Evolutionary conservation across 2,329 filamentous ascomycete species (phyloP).

Genomic region (Xylariaceae sp.): DNA sequence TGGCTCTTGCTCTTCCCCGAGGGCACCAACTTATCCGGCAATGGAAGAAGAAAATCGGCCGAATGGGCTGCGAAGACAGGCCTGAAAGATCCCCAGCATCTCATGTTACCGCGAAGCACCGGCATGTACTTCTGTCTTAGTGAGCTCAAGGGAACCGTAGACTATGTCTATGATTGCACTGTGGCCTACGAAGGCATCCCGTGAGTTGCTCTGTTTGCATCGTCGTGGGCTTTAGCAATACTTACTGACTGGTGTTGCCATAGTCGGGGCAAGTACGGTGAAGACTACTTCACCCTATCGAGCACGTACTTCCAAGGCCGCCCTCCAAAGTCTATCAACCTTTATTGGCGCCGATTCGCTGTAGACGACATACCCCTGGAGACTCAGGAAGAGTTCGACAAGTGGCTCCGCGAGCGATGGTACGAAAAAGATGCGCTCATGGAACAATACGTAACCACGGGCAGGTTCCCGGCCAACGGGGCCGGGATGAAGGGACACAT

Average conservation of each 20-base stretch:
- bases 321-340: slow-evolving; percentile 90
- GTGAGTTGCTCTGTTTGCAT: slow-evolving; percentile 50
- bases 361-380: slow-evolving; percentile 77
- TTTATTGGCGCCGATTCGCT: slow-evolving; percentile 88
- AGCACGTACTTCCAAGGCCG: slow-evolving; percentile 87
- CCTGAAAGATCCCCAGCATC: slow-evolving; percentile 66
- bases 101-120: slow-evolving; percentile 74
- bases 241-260: slow-evolving; percentile 1
- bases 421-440: slow-evolving; percentile 86
- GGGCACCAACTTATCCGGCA: slow-evolving; percentile 73
- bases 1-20: slow-evolving; percentile 87
- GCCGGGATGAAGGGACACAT: slow-evolving; percentile 45
- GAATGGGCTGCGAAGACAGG: slow-evolving; percentile 74
- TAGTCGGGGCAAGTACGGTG: slow-evolving; percentile 77
- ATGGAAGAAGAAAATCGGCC: slow-evolving; percentile 66
- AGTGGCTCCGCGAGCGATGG: slow-evolving; percentile 84
- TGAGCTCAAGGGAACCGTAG: slow-evolving; percentile 67
- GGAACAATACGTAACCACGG: slow-evolving; percentile 74
- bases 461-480: slow-evolving; percentile 71
- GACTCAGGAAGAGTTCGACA: slow-evolving; percentile 68
- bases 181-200: slow-evolving; percentile 92
- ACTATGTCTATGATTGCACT: slow-evolving; percentile 89
- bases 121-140: slow-evolving; percentile 75
- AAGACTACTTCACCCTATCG: slow-evolving; percentile 80
- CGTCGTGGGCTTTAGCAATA: not conserved